Evolutionary conservation across 2,329 filamentous ascomycete species (phyloP), one percentile per base, ranked within the genome.

Genomic region (Colletotrichum tofieldiae): DNA sequence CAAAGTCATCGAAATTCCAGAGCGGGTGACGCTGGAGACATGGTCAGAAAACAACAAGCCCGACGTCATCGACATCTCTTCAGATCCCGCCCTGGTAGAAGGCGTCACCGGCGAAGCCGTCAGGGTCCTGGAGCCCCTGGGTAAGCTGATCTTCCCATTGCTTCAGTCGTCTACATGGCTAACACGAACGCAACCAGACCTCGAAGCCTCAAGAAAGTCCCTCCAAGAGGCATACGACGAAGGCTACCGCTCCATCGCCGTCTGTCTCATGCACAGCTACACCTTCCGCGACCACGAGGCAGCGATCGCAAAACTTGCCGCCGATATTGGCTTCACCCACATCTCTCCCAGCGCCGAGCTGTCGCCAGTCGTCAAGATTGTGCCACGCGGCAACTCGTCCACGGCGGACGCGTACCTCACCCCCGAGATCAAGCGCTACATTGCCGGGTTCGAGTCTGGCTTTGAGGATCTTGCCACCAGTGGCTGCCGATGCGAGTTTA

Each of bases 341-440:
- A 88, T 93, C 72, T 91, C 89, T 74, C 69, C 69, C 26, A 71
- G 69, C 51, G 65, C 69, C 11, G 69, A 71, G 51, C 81, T 93
- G 47, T 92, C 90, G 65, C 90, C 92, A 75, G 87, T 91, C 78
- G 84, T 93, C 49, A 95, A 95, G 82, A 85, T 95, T 29, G 91
- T 95, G 0, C 90, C 93, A 18, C 85, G 93, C 74, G 92, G 92
- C 1, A 94, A 92, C 1, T 94, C 92, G 23, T 93, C 93, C 1
- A 94, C 92, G 75, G 93, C 93, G 8, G 93, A 95, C 81, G 93
- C 93, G 8, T 96, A 95, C 78, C 86, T 95, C 16, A 95, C 93
- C 0, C 93, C 93, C 0, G 80, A 90, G 1, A 93, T 93, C 74
- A 88, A 90, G 73, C 92, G 91, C 77, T 94, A 93, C 77, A 92